Percentiles rank a stretch among this genome's conserved stretches.
phyloP scores from a whole-genome alignment of 148 eudicot species.

The Agrostemma githago region DNA sequence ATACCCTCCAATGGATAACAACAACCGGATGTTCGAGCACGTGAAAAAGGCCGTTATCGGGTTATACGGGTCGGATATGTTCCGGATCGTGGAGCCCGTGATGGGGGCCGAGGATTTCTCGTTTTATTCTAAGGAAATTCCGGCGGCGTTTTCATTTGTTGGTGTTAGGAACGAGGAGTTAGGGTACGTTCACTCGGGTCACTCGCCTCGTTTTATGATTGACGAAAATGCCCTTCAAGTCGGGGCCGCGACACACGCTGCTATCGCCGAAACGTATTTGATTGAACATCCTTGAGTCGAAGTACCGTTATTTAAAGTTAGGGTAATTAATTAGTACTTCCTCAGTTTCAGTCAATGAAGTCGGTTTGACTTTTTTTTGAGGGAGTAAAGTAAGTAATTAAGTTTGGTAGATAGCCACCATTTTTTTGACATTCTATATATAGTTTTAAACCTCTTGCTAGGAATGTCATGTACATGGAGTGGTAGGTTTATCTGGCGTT shows the following conservation, averaged over 20 bases:
- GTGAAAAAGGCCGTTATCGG: conserved; percentile 46
- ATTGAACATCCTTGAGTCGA: conserved; percentile 23
- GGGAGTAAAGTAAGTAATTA: too few species aligned
- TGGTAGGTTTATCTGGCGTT: too few species aligned
- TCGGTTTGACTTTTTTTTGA: too few species aligned
- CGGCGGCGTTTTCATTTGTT: conserved; percentile 60
- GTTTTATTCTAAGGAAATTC: conserved; percentile 55
- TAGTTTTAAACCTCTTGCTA: too few species aligned
- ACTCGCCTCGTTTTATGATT: conserved; percentile 69
- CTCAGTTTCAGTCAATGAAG: too few species aligned
- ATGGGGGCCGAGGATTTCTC: conserved; percentile 95
- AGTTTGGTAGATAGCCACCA: too few species aligned
- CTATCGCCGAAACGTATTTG: conserved; percentile 72
- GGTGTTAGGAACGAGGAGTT: conserved; percentile 63
- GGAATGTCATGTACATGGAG: too few species aligned
- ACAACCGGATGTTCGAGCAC: conserved; percentile 54
- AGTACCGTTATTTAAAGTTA: too few species aligned
- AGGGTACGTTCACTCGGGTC: conserved; percentile 52
- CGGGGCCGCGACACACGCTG: conserved; percentile 82
- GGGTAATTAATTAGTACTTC: too few species aligned
- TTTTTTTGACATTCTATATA: too few species aligned
- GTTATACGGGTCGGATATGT: conserved; percentile 41
- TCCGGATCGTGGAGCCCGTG: conserved; percentile 39
- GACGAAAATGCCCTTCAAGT: conserved; percentile 62
- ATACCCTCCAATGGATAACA: conserved; percentile 71